Evolutionary conservation across 805 yeast genomes (phyloP).

Genomic region (Candida nanaspora): DNA sequence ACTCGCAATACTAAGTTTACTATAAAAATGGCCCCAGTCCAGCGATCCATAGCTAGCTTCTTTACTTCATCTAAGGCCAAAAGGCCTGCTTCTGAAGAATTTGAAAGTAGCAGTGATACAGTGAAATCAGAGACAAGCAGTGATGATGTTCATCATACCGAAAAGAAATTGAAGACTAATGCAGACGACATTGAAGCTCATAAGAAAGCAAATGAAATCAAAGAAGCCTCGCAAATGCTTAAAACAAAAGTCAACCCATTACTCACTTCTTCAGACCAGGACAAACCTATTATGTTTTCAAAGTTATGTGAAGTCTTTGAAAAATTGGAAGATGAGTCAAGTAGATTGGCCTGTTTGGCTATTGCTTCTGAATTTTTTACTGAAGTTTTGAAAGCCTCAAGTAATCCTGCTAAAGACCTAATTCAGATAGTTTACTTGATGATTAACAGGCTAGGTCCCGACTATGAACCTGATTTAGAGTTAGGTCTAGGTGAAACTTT

Average conservation of each 20-base stretch:
- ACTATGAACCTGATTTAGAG: slow-evolving; percentile 83
- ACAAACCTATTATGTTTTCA: slow-evolving; percentile 19
- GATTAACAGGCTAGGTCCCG: slow-evolving; percentile 90
- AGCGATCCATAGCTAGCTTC: slow-evolving; percentile 1
- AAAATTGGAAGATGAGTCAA: slow-evolving; percentile 70
- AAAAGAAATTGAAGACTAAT: neutral
- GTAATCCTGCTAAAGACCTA: slow-evolving; percentile 34
- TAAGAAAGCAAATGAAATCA: slow-evolving; percentile 12
- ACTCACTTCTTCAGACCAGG: slow-evolving; percentile 1
- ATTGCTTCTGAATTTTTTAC: slow-evolving; percentile 67
- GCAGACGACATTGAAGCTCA: slow-evolving; percentile 8
- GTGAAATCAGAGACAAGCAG: too few relatives aligned
- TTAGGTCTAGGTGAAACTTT: slow-evolving; percentile 90
- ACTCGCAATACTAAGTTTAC: too few relatives aligned
- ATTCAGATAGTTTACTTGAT: slow-evolving; percentile 73
- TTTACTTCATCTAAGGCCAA: neutral
- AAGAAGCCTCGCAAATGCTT: slow-evolving; percentile 16
- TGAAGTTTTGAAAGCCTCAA: slow-evolving; percentile 49
- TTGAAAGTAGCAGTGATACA: too few relatives aligned
- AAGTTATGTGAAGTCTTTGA: slow-evolving; percentile 62
- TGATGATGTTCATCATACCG: too few relatives aligned
- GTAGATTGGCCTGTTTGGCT: slow-evolving; percentile 75
- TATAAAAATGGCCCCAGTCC: neutral
- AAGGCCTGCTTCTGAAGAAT: neutral
- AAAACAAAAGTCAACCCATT: neutral